Conservation (phyloP, 179 eudicot species). For the Camellia oleifera region DNA sequence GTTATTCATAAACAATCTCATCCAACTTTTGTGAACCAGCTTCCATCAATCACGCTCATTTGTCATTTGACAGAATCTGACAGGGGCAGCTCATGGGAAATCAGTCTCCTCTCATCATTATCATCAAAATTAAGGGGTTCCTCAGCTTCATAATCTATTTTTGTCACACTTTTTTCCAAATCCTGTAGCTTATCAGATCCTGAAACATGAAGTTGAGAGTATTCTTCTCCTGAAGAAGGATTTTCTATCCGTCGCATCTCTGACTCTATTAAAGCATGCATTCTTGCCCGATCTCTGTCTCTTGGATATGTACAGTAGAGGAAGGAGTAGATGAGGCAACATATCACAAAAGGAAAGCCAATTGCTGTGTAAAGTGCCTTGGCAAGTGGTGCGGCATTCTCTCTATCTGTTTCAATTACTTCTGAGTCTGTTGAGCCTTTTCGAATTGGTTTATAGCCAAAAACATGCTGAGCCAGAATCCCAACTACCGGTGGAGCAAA, state of each 20-base stretch:
- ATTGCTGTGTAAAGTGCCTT: conserved; percentile 80
- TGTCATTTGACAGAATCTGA: conserved; percentile 13
- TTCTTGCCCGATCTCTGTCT: conserved; percentile 72
- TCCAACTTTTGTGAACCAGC: no score
- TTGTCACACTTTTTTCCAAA: conserved; percentile 29
- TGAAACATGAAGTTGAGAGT: conserved; percentile 19
- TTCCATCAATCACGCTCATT: not conserved
- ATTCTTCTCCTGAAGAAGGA: conserved; percentile 24
- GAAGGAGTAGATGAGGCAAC: conserved; percentile 64
- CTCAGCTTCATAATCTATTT: conserved; percentile 31
- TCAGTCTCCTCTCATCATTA: conserved; percentile 39
- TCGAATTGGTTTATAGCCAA: conserved; percentile 62
- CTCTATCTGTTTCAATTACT: conserved; percentile 57
- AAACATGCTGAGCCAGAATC: conserved; percentile 62
- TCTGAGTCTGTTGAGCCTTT: conserved; percentile 42
- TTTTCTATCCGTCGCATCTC: conserved; percentile 48
- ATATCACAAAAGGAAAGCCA: conserved; percentile 63
- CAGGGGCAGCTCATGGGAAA: conserved; percentile 17
- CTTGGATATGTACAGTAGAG: conserved; percentile 74
- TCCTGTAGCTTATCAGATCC: conserved; percentile 24
- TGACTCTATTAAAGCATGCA: conserved; percentile 57
- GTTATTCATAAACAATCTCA: no score
- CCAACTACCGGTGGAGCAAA: conserved; percentile 92
- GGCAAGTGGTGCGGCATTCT: conserved; percentile 69
- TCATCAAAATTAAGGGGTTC: conserved; percentile 25